Percentiles rank a stretch among this genome's conserved stretches.
Evolutionary conservation across 352 stramenopile species (phyloP).

Genomic region (Phytophthora pistaciae): DNA sequence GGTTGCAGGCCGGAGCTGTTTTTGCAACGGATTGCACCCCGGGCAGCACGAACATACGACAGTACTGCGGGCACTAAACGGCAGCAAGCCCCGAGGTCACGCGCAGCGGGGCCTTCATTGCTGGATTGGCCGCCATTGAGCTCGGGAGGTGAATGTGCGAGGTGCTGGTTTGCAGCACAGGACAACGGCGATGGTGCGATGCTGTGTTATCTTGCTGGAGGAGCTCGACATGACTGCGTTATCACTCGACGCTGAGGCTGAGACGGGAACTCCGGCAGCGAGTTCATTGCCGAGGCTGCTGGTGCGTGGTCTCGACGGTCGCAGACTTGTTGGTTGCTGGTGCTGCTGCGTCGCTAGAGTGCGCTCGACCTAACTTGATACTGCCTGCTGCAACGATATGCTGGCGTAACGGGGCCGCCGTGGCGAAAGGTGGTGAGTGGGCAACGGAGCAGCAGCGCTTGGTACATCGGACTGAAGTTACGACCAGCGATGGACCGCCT

Average conservation of each 20-base stretch:
- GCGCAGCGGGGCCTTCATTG: neutral
- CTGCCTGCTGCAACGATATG: no score
- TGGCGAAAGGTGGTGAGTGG: no score
- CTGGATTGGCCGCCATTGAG: neutral
- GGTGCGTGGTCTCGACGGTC: neutral
- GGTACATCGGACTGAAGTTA: no score
- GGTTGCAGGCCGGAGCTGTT: neutral
- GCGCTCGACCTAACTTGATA: no score
- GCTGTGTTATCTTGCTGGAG: neutral
- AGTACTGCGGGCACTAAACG: conserved; percentile 1
- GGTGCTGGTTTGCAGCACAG: no score
- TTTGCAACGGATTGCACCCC: neutral
- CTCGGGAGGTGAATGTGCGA: neutral
- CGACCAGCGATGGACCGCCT: no score
- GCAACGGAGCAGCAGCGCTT: no score
- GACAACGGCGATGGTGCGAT: neutral
- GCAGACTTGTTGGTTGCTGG: neutral
- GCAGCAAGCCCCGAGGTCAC: neutral
- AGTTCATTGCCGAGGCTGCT: neutral
- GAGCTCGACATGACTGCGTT: no score
- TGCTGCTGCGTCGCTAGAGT: no score
- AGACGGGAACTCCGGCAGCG: neutral
- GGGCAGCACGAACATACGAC: neutral
- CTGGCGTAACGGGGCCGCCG: no score
- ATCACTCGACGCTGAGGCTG: neutral